Conservation (phyloP, 2,329 filamentous ascomycete genomes). For the Alternaria angustiovoidea region DNA sequence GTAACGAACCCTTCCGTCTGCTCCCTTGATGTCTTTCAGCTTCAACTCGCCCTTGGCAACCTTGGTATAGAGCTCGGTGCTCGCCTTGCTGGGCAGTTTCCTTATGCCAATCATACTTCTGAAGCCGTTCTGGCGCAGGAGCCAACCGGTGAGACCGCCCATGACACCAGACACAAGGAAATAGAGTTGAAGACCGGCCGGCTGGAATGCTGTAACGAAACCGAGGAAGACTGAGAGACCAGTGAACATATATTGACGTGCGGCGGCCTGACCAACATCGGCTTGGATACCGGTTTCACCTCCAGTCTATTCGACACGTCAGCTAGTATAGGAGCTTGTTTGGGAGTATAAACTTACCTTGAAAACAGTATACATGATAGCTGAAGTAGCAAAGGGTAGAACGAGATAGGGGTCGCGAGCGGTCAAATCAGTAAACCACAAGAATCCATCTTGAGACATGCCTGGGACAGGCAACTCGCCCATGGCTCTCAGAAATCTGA, state of each 20-base stretch:
- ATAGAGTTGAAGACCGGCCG: conserved; percentile 68
- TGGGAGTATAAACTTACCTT: conserved; percentile 57
- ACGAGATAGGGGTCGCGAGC: conserved; percentile 78
- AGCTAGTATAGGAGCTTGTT: conserved; percentile 21
- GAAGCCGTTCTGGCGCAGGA: conserved; percentile 50
- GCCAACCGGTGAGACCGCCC: conserved; percentile 50
- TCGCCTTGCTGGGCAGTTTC: conserved; percentile 31
- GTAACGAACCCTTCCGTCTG: conserved; percentile 41
- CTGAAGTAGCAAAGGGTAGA: conserved; percentile 70
- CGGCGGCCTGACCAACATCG: conserved; percentile 30
- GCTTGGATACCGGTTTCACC: conserved; percentile 57
- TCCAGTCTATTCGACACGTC: conserved; percentile 51
- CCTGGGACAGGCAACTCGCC: conserved; percentile 79
- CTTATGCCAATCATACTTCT: conserved; percentile 50
- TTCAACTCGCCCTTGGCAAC: conserved; percentile 38
- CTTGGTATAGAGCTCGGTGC: conserved; percentile 38
- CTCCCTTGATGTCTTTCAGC: conserved; percentile 30
- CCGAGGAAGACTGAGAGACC: conserved; percentile 63
- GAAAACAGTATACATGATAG: conserved; percentile 65
- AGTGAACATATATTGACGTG: conserved; percentile 54
- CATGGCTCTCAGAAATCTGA: conserved; percentile 80
- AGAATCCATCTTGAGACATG: conserved; percentile 71
- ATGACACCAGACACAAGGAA: conserved; percentile 60
- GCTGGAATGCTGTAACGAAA: conserved; percentile 63
- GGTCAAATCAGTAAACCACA: conserved; percentile 84